Percentiles rank a stretch among this genome's conserved stretches.
phyloP scores from a whole-genome alignment of 2,329 filamentous ascomycete species.

The Triangularia verruculosa region DNA sequence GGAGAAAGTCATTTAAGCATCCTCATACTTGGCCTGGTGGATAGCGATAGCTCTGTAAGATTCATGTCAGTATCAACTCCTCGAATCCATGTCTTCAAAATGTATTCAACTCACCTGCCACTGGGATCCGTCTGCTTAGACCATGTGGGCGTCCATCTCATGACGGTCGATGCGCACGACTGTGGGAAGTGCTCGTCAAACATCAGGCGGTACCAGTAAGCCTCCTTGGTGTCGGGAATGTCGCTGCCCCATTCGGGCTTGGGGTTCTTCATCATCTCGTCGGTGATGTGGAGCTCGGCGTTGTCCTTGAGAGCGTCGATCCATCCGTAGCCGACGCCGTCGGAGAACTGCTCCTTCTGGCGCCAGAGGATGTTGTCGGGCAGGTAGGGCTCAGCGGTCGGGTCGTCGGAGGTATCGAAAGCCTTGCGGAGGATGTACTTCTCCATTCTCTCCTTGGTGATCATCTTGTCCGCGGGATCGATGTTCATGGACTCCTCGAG shows the following conservation, averaged over 20 bases:
- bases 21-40: slow-evolving; percentile 71
- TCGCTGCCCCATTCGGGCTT: slow-evolving; percentile 94
- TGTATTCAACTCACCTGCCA: slow-evolving; percentile 63
- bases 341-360: slow-evolving; percentile 99
- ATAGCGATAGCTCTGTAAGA: slow-evolving; percentile 66
- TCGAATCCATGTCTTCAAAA: background rate
- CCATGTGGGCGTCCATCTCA: slow-evolving; percentile 97
- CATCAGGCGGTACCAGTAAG: slow-evolving; percentile 98
- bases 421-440: slow-evolving; percentile 98
- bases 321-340: slow-evolving; percentile 98
- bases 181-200: slow-evolving; percentile 98
- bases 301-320: slow-evolving; percentile 96
- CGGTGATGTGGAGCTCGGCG: slow-evolving; percentile 82
- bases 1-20: slow-evolving; percentile 33
- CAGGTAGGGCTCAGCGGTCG: slow-evolving; percentile 78
- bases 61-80: slow-evolving; percentile 24
- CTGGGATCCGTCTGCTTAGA: slow-evolving; percentile 94
- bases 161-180: slow-evolving; percentile 86
- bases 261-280: slow-evolving; percentile 98
- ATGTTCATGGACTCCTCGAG: slow-evolving; percentile 90
- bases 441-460: slow-evolving; percentile 83
- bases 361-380: slow-evolving; percentile 94
- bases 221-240: slow-evolving; percentile 94
- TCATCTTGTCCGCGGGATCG: slow-evolving; percentile 94
- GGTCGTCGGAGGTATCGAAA: slow-evolving; percentile 89